Conservation (phyloP, 179 eudicot genomes). For the Silene noctiflora region DNA sequence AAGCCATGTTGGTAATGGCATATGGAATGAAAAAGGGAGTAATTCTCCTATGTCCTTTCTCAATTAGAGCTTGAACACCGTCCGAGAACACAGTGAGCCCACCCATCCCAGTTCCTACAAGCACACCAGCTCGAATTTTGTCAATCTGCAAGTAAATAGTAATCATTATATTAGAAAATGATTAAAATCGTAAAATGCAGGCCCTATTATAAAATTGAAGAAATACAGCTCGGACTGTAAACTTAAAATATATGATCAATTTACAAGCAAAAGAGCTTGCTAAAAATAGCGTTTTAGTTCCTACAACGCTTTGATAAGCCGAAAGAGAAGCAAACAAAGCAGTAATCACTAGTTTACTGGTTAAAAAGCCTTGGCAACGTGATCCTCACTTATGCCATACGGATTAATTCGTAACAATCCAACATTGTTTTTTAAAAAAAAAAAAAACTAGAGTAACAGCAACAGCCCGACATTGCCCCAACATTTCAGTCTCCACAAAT, state of each 20-base stretch:
- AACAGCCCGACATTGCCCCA: neutral
- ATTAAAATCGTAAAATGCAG: neutral
- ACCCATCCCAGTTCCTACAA: slow-evolving; percentile 91
- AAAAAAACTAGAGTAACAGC: too few species aligned
- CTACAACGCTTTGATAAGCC: too few species aligned
- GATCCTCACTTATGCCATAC: neutral
- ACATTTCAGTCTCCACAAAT: neutral
- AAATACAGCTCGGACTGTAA: neutral
- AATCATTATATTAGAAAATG: slow-evolving; percentile 3
- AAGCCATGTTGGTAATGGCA: slow-evolving; percentile 81
- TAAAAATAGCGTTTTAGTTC: too few species aligned
- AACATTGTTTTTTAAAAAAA: too few species aligned
- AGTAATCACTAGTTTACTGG: too few species aligned
- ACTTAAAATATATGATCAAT: too few species aligned
- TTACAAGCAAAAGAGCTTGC: too few species aligned
- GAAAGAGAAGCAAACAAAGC: too few species aligned
- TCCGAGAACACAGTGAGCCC: slow-evolving; percentile 77
- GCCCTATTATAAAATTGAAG: too few species aligned
- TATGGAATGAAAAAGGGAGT: slow-evolving; percentile 89
- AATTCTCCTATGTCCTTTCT: slow-evolving; percentile 70
- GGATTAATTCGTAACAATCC: neutral
- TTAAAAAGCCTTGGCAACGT: too few species aligned
- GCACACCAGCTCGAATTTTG: slow-evolving; percentile 74
- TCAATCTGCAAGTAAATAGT: slow-evolving; percentile 48
- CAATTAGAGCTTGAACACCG: slow-evolving; percentile 70